A percentile compares a stretch with the other conserved stretches of the same genome.
phyloP scores from a whole-genome alignment of 2,329 filamentous ascomycete genomes.

The Beauveria scarabaeidicola region DNA sequence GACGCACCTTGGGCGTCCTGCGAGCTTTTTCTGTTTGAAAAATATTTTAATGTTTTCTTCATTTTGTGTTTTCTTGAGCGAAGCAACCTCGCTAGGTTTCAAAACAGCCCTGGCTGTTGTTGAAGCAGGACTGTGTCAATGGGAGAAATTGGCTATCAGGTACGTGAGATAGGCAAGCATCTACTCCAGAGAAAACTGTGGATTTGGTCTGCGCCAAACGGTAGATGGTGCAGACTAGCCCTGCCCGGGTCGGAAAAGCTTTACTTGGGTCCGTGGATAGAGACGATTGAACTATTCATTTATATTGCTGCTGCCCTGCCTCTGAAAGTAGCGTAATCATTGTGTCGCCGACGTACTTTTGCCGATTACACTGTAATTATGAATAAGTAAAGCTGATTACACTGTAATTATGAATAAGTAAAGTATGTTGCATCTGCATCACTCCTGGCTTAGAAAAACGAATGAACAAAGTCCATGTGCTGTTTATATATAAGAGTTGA shows the following conservation, averaged over 20 bases:
- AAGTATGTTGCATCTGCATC: background rate
- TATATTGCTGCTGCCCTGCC: slow-evolving; percentile 24
- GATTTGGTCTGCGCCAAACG: slow-evolving; percentile 5
- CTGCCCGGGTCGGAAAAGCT: slow-evolving; percentile 19
- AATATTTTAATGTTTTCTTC: slow-evolving; percentile 18
- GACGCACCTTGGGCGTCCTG: slow-evolving; percentile 14
- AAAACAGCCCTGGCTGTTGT: background rate
- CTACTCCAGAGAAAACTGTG: background rate
- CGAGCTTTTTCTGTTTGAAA: slow-evolving; percentile 12
- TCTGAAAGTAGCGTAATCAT: background rate
- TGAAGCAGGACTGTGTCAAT: background rate
- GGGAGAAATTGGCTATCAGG: slow-evolving; percentile 3
- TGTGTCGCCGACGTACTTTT: too few relatives aligned
- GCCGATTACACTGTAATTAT: too few relatives aligned
- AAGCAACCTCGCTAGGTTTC: background rate
- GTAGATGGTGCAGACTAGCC: slow-evolving; percentile 15
- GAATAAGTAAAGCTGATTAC: too few relatives aligned
- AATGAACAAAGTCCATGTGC: background rate
- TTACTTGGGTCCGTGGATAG: slow-evolving; percentile 29
- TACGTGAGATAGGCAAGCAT: slow-evolving; percentile 2
- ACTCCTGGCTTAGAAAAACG: background rate
- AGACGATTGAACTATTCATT: slow-evolving; percentile 44
- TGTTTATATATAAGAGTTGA: background rate
- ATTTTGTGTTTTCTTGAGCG: slow-evolving; percentile 24
- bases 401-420: too few relatives aligned